These are phyloP conservation scores for Liquidambar formosana DNA, from an alignment of 164 flowering plant genomes.

Conservation along the genomic window DNA sequence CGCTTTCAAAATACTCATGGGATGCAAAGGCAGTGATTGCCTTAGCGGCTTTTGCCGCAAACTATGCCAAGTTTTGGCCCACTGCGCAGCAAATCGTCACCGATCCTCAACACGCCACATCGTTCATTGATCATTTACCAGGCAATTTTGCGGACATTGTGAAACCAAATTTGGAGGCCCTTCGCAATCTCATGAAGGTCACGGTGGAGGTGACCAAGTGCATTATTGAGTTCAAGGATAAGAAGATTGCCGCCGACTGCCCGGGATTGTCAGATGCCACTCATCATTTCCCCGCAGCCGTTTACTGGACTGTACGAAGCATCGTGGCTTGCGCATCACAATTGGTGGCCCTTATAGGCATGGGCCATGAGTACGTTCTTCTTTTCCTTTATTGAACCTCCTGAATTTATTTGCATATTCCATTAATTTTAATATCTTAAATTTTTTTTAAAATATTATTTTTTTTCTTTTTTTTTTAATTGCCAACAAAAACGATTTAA, in stretches of 20 bases:
- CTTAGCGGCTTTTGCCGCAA: slow-evolving; percentile 59
- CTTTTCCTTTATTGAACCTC: too few relatives aligned
- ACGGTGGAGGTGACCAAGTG: slow-evolving; percentile 49
- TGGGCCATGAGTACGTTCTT: slow-evolving; percentile 51
- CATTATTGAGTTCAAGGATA: slow-evolving; percentile 55
- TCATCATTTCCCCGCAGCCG: slow-evolving; percentile 53
- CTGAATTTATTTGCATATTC: too few relatives aligned
- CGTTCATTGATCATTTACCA: slow-evolving; percentile 50
- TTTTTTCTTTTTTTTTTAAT: too few relatives aligned
- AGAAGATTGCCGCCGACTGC: slow-evolving; percentile 38
- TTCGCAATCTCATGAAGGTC: slow-evolving; percentile 37
- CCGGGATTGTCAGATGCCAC: slow-evolving; percentile 32
- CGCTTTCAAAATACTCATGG: slow-evolving; percentile 50
- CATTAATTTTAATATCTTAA: too few relatives aligned
- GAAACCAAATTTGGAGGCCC: slow-evolving; percentile 46
- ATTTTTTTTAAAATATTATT: too few relatives aligned
- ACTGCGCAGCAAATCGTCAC: slow-evolving; percentile 46
- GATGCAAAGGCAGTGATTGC: slow-evolving; percentile 61
- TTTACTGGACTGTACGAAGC: too few relatives aligned
- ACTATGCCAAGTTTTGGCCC: slow-evolving; percentile 67
- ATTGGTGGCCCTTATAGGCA: slow-evolving; percentile 40
- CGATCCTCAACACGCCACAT: slow-evolving; percentile 59
- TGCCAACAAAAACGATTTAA: too few relatives aligned
- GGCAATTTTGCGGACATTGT: slow-evolving; percentile 40
- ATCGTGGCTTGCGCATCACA: slow-evolving; percentile 53